Evolutionary conservation across 2,329 filamentous ascomycete genomes (phyloP).

Genomic region (Hypoxylon sp.): DNA sequence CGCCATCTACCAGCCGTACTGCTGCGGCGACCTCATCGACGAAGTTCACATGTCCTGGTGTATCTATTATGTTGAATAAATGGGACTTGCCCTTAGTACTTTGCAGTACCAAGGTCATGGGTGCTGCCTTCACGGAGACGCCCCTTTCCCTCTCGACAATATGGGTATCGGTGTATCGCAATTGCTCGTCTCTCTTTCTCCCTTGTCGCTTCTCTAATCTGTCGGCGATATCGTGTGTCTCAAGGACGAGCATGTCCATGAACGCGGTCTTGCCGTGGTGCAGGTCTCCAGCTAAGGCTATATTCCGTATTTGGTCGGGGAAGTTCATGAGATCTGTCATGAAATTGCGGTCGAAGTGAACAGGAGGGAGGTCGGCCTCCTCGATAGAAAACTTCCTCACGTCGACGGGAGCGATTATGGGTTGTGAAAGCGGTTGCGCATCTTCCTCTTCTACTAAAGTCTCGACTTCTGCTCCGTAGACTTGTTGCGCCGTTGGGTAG

Average conservation of each 20-base stretch:
- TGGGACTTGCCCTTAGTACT: constrained; percentile 94
- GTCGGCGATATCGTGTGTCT: constrained; percentile 89
- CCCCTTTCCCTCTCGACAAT: constrained; percentile 89
- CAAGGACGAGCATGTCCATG: constrained; percentile 96
- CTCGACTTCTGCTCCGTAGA: constrained; percentile 95
- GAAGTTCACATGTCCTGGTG: constrained; percentile 97
- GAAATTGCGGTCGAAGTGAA: constrained; percentile 89
- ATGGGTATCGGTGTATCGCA: constrained; percentile 95
- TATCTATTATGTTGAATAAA: constrained; percentile 94
- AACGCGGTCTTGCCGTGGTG: constrained; percentile 99
- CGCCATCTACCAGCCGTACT: constrained; percentile 87
- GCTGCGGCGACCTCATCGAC: constrained; percentile 95
- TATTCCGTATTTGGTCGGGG: constrained; percentile 92
- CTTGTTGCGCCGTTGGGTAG: constrained; percentile 96
- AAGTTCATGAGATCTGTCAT: constrained; percentile 98
- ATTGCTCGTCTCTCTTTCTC: constrained; percentile 85
- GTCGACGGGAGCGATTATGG: constrained; percentile 92
- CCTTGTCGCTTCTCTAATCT: constrained; percentile 84
- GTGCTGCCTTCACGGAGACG: constrained; percentile 89
- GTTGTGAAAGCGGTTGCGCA: constrained; percentile 89
- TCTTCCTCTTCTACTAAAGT: constrained; percentile 97
- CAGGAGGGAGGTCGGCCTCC: constrained; percentile 88
- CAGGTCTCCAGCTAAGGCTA: constrained; percentile 90
- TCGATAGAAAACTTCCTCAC: constrained; percentile 97
- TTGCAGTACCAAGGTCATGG: constrained; percentile 93